These are phyloP conservation scores for Yamadazyma membranifaciens DNA, from an alignment of 1,139 yeast genomes.

Conservation along the genomic window DNA sequence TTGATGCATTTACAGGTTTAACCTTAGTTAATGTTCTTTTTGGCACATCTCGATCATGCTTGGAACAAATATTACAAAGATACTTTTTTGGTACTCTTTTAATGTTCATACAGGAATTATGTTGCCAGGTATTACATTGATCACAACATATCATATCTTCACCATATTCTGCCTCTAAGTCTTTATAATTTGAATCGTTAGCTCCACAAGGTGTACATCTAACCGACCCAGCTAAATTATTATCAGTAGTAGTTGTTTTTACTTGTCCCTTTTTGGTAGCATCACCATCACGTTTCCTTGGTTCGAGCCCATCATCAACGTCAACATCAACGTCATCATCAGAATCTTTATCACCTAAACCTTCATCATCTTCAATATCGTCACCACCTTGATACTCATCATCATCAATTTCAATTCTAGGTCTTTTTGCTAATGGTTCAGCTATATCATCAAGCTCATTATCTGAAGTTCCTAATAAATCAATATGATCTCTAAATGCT, in stretches of 20 bases:
- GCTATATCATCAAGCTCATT: constrained; percentile 3
- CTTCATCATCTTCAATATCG: constrained; percentile 13
- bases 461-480: constrained; percentile 10
- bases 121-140: constrained; percentile 81
- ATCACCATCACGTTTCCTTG: background rate
- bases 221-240: constrained; percentile 24
- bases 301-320: background rate
- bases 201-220: constrained; percentile 66
- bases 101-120: constrained; percentile 59
- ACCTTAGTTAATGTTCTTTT: background rate
- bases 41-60: background rate
- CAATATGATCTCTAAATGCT: constrained; percentile 4
- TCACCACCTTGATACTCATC: constrained; percentile 1
- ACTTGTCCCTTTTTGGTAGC: background rate
- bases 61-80: constrained; percentile 30
- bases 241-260: background rate
- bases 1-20: background rate
- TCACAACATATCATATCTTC: constrained; percentile 79
- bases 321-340: background rate
- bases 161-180: constrained; percentile 57
- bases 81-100: constrained; percentile 32
- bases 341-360: background rate
- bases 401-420: background rate
- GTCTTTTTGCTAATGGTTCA: background rate
- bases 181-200: constrained; percentile 61